Evolutionary conservation across 805 yeast genomes (phyloP).

Genomic region (Cyberlindnera euphorbiae): DNA sequence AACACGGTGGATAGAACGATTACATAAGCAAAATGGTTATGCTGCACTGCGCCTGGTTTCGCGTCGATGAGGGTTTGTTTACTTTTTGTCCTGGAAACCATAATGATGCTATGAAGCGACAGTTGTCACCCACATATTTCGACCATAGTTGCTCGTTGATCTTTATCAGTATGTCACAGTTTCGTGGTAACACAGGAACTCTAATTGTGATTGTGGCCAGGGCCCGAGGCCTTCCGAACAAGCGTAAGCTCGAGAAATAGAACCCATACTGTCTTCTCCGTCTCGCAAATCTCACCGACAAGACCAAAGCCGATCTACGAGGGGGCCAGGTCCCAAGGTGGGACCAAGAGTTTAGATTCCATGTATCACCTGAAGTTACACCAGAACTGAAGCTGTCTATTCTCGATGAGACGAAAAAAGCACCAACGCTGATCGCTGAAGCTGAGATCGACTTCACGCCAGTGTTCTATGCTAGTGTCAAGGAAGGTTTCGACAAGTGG

Average conservation of each 20-base stretch:
- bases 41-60: no score
- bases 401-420: conserved; percentile 77
- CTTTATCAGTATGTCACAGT: conserved; percentile 21
- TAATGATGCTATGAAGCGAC: no score
- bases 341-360: conserved; percentile 71
- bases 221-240: conserved; percentile 83
- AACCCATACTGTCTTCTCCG: conserved; percentile 85
- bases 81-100: no score
- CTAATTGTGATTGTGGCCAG: conserved; percentile 73
- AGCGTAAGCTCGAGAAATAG: conserved; percentile 85
- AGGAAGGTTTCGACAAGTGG: conserved; percentile 86
- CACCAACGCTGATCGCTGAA: conserved; percentile 85
- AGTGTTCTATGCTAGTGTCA: conserved; percentile 59
- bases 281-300: conserved; percentile 74
- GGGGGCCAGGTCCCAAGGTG: conserved; percentile 96
- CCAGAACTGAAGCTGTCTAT: conserved; percentile 67
- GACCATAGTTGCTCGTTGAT: no score
- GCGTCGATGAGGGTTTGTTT: no score
- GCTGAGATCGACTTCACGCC: conserved; percentile 71
- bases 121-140: no score
- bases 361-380: conserved; percentile 56
- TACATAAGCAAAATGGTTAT: no score
- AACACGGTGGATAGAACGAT: no score
- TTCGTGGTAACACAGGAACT: conserved; percentile 38
- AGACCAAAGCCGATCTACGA: conserved; percentile 70